Evolutionary conservation across 768 basidiomycete species (phyloP), one percentile per base, ranked within the genome.

Genomic region (Suillus occidentalis): DNA sequence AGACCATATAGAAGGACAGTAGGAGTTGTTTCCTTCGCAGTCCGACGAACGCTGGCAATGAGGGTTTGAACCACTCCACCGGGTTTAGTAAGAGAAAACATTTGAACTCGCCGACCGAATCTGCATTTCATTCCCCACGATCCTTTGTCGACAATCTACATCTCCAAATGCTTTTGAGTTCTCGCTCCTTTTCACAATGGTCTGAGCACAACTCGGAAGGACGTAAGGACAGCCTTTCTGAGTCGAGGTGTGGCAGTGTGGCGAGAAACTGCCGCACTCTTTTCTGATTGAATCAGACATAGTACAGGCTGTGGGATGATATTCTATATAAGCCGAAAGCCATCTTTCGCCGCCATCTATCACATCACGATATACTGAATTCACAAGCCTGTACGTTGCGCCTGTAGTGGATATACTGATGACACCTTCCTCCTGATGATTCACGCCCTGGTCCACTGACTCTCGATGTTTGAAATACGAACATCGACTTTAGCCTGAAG

Each of bases 401-500:
- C 18, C 40, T 31, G 6, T 31, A 28, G 18, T 28, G 18, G 40
- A 59, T 42, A 31, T 59, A 59, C 18, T 42, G 25, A 59, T 20
- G 58, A 31, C 4, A 31, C 25, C 25, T 40, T 59, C 39, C 57
- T 40, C 39, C 57, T 28, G 10, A 28, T 31, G 28, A 42, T 59
- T 78, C 72, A 87, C 55, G 90, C 91, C 69, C 89, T 83, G 60
- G 78, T 81, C 87, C 93, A 94, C 66, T 81, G 74, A 69, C 87
- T 86, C 70, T 85, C 81, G 47, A 95, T 75, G 7, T 84, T 81
- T 47, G 87, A 89, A n/a, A 95, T 80, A 12, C 88, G 83, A 18
- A 95, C 92, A 4, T 91, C 89, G 18, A 84, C 73, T 22, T 80
- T 79, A 16, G 83, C 81, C 91, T 90, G 65, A 67, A 60, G 66